A percentile compares a stretch with the other conserved stretches of the same genome.
Evolutionary conservation across 108 stramenopile species (phyloP).

Genomic region (Chaetoceros tenuissimus): DNA sequence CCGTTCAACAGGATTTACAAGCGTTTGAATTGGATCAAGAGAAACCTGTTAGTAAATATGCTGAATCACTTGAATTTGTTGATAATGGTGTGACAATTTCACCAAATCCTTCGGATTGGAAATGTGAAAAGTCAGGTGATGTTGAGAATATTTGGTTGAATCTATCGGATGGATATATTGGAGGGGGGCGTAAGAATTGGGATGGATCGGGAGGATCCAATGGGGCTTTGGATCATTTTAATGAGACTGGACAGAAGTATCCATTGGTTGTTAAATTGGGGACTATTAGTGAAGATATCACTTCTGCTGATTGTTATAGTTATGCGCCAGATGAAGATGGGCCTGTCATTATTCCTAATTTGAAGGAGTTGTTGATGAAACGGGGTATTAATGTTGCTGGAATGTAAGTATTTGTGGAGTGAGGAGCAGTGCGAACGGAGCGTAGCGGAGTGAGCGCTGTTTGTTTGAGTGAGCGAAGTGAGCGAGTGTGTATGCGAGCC

Average conservation of each 20-base stretch:
- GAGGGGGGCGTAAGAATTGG: constrained; percentile 97
- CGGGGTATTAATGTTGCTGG: constrained; percentile 83
- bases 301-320: constrained; percentile 91
- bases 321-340: constrained; percentile 97
- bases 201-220: constrained; percentile 94
- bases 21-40: constrained; percentile 79
- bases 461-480: background rate
- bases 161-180: constrained; percentile 92
- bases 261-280: constrained; percentile 98
- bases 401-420: constrained; percentile 22
- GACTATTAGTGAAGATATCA: constrained; percentile 89
- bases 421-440: no score
- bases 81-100: constrained; percentile 69
- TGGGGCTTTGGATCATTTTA: constrained; percentile 93
- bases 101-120: constrained; percentile 64
- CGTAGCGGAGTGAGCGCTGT: no score
- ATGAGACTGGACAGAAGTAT: constrained; percentile 81
- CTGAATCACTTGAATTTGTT: constrained; percentile 51
- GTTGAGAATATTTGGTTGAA: constrained; percentile 98
- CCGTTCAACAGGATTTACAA: constrained; percentile 64
- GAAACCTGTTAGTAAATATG: constrained; percentile 65
- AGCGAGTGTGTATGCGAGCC: background rate
- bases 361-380: constrained; percentile 82
- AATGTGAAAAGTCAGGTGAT: constrained; percentile 61
- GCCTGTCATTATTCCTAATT: constrained; percentile 92